Evolutionary conservation across 2,329 filamentous ascomycete species (phyloP).

Genomic region (Atkinsonella hypoxylon): DNA sequence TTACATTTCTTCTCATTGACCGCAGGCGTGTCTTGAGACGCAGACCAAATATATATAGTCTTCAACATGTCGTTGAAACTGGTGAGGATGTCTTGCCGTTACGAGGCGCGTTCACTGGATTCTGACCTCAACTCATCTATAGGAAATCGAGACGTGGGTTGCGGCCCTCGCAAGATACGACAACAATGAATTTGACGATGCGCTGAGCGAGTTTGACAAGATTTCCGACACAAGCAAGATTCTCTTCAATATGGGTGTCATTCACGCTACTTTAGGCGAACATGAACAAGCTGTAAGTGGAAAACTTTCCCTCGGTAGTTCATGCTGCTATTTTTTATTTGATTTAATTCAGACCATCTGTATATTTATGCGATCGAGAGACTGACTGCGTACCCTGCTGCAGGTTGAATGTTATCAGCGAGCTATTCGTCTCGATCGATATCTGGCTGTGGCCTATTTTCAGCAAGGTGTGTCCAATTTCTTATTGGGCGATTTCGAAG

Average conservation of each 20-base stretch:
- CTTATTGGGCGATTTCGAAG: constrained; percentile 90
- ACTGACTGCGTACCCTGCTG: not conserved
- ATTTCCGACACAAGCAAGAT: constrained; percentile 97
- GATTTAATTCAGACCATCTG: not conserved
- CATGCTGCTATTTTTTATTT: not conserved
- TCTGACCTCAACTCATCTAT: constrained; percentile 2
- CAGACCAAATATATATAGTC: not conserved
- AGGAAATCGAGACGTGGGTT: constrained; percentile 99
- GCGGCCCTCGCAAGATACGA: constrained; percentile 84
- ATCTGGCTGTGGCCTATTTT: constrained; percentile 95
- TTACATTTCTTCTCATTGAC: constrained; percentile 1
- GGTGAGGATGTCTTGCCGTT: constrained; percentile 24
- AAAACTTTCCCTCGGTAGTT: not conserved
- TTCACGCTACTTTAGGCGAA: constrained; percentile 90
- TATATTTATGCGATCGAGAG: not conserved
- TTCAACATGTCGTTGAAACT: constrained; percentile 46
- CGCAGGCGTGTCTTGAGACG: not conserved
- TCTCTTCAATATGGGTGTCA: constrained; percentile 95
- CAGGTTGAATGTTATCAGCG: constrained; percentile 92
- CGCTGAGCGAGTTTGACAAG: constrained; percentile 68
- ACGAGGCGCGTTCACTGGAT: not conserved
- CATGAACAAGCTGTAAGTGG: constrained; percentile 82
- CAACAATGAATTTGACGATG: constrained; percentile 92
- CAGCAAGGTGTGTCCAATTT: constrained; percentile 98
- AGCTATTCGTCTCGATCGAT: constrained; percentile 81